Evolutionary conservation across 2,329 filamentous ascomycete genomes (phyloP).

Genomic region (Atkinsonella hypoxylon): DNA sequence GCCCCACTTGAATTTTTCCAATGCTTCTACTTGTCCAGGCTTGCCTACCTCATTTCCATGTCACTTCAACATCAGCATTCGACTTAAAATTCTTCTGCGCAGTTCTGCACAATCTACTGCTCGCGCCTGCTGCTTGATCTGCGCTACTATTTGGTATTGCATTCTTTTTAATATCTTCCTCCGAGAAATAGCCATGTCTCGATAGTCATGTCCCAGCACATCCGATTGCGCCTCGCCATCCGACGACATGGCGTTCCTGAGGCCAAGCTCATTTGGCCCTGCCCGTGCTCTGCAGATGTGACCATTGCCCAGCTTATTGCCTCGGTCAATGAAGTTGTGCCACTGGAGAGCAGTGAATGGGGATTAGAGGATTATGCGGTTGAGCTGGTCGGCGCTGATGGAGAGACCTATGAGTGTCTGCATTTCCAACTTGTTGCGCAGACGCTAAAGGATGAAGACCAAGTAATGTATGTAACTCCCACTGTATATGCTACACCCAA

Average conservation of each 20-base stretch:
- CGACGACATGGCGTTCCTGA: constrained; percentile 63
- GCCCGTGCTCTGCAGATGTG: constrained; percentile 42
- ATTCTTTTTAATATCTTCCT: not conserved
- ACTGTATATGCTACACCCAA: no score
- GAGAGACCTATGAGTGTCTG: constrained; percentile 68
- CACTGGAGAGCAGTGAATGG: constrained; percentile 72
- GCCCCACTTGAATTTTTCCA: constrained; percentile 1
- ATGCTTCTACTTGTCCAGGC: not conserved
- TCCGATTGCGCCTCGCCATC: constrained; percentile 65
- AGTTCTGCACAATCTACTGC: not conserved
- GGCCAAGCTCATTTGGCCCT: constrained; percentile 59
- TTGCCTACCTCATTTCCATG: no score
- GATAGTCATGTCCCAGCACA: constrained; percentile 14
- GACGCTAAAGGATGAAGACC: constrained; percentile 70
- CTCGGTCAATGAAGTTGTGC: constrained; percentile 67
- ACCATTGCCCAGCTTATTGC: constrained; percentile 69
- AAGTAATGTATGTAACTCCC: constrained; percentile 56
- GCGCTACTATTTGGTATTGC: not conserved
- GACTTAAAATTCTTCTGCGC: not conserved
- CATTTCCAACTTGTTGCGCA: constrained; percentile 66
- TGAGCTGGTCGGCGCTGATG: constrained; percentile 47
- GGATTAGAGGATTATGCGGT: constrained; percentile 84
- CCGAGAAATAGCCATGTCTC: constrained; percentile 12
- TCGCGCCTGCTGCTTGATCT: not conserved
- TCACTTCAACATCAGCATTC: not conserved